These are phyloP conservation scores for Sporobolomyces roseus DNA, from an alignment of 768 basidiomycete genomes.

Conservation along the genomic window DNA sequence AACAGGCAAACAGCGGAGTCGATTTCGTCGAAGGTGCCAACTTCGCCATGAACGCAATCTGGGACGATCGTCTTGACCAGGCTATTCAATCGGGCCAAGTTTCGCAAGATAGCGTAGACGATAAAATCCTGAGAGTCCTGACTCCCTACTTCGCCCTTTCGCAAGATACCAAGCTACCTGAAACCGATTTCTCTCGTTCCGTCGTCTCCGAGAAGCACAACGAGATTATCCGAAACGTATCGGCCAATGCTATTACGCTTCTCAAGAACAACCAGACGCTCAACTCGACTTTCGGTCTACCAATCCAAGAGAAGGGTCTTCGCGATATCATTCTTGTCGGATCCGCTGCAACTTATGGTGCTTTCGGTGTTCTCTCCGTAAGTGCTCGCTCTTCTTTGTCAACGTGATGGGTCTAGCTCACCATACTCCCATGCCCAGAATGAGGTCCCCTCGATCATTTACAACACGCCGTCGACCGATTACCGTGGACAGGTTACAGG, in stretches of 20 bases:
- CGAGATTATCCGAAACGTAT: conserved; percentile 22
- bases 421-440: too few species aligned
- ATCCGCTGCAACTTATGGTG: conserved; percentile 42
- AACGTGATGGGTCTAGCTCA: too few species aligned
- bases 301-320: not conserved
- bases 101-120: conserved; percentile 13
- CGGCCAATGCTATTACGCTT: conserved; percentile 27
- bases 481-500: not conserved
- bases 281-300: conserved; percentile 6
- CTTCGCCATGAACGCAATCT: not conserved
- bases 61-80: too few species aligned
- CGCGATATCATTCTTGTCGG: conserved; percentile 16
- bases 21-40: conserved; percentile 1
- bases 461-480: not conserved
- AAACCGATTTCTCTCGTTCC: not conserved
- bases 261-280: conserved; percentile 33
- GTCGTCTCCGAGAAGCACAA: not conserved
- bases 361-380: conserved; percentile 38
- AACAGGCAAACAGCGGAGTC: too few species aligned
- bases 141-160: conserved; percentile 22
- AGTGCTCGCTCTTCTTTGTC: too few species aligned
- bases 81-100: too few species aligned
- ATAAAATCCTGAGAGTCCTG: conserved; percentile 31
- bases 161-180: not conserved
- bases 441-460: not conserved